Conservation (phyloP, 140 eudicot genomes). For the Cichorium intybus region DNA sequence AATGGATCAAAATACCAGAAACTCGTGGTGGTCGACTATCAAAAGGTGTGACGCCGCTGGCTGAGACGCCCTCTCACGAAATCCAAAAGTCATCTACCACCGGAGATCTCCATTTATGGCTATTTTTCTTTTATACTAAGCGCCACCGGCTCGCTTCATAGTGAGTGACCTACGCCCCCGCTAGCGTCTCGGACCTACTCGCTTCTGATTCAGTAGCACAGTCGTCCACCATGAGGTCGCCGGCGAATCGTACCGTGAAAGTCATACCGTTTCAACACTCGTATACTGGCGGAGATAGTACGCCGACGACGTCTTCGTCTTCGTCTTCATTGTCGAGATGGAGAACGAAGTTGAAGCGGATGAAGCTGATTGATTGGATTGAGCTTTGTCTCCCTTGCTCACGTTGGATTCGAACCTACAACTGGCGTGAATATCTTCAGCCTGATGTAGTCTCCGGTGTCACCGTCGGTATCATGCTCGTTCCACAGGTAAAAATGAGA, state of each 20-base stretch:
- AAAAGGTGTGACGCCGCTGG: not conserved
- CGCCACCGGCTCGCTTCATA: conserved; percentile 29
- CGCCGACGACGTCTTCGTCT: conserved; percentile 36
- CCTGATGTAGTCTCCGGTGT: conserved; percentile 76
- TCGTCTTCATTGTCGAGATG: conserved; percentile 39
- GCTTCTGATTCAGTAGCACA: not conserved
- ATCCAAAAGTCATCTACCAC: conserved; percentile 6
- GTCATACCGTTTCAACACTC: conserved; percentile 79
- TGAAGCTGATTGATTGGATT: conserved; percentile 74
- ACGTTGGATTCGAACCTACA: conserved; percentile 83
- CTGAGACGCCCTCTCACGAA: conserved; percentile 4
- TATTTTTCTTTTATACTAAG: not conserved
- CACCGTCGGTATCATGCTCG: conserved; percentile 97
- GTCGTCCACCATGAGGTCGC: conserved; percentile 22
- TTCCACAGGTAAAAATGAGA: conserved; percentile 73
- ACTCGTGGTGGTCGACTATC: conserved; percentile 11
- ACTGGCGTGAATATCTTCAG: conserved; percentile 70
- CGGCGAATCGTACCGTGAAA: conserved; percentile 45
- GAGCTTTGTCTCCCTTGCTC: conserved; percentile 68
- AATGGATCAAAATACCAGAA: conserved; percentile 18
- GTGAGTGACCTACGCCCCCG: conserved; percentile 41
- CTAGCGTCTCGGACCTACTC: conserved; percentile 35
- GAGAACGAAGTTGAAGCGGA: conserved; percentile 56
- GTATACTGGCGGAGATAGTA: conserved; percentile 16
- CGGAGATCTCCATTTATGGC: conserved; percentile 5